phyloP scores from a whole-genome alignment of 2,329 filamentous ascomycete genomes.

The Beauveria sp. region DNA sequence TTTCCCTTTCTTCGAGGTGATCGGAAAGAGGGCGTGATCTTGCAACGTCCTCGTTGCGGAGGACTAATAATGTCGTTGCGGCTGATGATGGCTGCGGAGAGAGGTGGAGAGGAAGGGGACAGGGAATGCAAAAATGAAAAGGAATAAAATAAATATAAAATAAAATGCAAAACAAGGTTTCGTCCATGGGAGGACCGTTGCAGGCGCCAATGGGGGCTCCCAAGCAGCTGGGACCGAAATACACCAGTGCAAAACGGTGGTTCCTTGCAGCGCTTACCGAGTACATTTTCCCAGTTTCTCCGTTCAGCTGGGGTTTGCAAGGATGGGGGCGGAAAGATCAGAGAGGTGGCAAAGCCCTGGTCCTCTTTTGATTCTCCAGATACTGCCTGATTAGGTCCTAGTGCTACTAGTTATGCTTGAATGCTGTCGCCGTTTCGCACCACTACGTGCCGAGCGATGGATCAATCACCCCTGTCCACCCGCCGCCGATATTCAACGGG shows the following conservation, averaged over 20 bases:
- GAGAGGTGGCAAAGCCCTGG: neutral
- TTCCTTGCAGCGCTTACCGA: slow-evolving; percentile 8
- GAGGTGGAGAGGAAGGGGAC: neutral
- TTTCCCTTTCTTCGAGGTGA: neutral
- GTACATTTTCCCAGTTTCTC: neutral
- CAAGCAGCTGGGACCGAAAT: slow-evolving; percentile 9
- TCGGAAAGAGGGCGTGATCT: neutral
- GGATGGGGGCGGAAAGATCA: slow-evolving; percentile 3
- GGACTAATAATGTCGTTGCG: neutral
- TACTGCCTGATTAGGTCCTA: slow-evolving; percentile 5
- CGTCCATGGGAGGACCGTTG: slow-evolving; percentile 1
- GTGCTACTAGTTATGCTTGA: neutral
- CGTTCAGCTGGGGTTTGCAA: slow-evolving; percentile 4
- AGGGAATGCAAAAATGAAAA: neutral
- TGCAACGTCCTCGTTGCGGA: neutral
- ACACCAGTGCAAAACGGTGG: slow-evolving; percentile 4
- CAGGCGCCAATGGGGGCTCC: neutral
- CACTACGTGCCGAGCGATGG: neutral
- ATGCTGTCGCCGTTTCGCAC: slow-evolving; percentile 1
- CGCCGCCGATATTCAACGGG: slow-evolving; percentile 11
- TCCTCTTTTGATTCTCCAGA: slow-evolving; percentile 9
- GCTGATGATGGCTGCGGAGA: neutral
- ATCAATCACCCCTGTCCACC: neutral
- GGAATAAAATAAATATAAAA: neutral
- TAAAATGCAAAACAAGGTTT: neutral